These are phyloP conservation scores for Sugiyamaella valdiviana DNA, from an alignment of 805 yeast genomes.

Conservation along the genomic window DNA sequence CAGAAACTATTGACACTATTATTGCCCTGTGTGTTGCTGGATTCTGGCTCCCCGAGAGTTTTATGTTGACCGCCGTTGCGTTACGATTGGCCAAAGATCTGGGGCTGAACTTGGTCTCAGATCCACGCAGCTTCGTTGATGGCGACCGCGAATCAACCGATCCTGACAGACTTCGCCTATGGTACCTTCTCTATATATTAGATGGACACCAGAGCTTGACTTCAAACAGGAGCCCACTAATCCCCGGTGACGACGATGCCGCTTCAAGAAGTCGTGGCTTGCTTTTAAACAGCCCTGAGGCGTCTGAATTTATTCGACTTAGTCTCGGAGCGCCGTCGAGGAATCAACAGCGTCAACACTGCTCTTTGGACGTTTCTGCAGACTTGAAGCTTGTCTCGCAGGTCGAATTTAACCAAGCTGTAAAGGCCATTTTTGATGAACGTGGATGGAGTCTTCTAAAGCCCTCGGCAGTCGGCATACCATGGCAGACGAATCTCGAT, in stretches of 20 bases:
- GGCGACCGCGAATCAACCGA: slow-evolving; percentile 21
- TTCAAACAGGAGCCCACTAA: slow-evolving; percentile 50
- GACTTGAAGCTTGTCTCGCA: slow-evolving; percentile 61
- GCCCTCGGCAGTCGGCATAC: slow-evolving; percentile 60
- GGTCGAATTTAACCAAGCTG: slow-evolving; percentile 64
- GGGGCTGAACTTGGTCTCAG: slow-evolving; percentile 34
- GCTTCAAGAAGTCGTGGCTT: slow-evolving; percentile 39
- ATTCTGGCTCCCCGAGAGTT: slow-evolving; percentile 61
- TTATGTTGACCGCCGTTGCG: slow-evolving; percentile 61
- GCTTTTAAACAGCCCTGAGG: slow-evolving; percentile 22
- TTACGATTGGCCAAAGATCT: slow-evolving; percentile 56
- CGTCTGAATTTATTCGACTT: neutral
- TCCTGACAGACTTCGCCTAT: slow-evolving; percentile 49
- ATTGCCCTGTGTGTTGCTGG: slow-evolving; percentile 59
- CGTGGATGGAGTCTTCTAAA: slow-evolving; percentile 55
- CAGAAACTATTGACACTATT: slow-evolving; percentile 55
- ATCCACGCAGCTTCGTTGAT: slow-evolving; percentile 4
- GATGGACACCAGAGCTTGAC: slow-evolving; percentile 67
- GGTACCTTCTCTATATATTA: slow-evolving; percentile 59
- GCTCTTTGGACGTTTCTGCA: neutral
- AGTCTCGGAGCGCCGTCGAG: neutral
- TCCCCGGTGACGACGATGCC: slow-evolving; percentile 41
- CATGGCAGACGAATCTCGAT: slow-evolving; percentile 59
- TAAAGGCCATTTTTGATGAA: slow-evolving; percentile 50
- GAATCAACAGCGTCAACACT: neutral